Evolutionary conservation across 106 monocot species (phyloP).

Genomic region (Acorus gramineus): DNA sequence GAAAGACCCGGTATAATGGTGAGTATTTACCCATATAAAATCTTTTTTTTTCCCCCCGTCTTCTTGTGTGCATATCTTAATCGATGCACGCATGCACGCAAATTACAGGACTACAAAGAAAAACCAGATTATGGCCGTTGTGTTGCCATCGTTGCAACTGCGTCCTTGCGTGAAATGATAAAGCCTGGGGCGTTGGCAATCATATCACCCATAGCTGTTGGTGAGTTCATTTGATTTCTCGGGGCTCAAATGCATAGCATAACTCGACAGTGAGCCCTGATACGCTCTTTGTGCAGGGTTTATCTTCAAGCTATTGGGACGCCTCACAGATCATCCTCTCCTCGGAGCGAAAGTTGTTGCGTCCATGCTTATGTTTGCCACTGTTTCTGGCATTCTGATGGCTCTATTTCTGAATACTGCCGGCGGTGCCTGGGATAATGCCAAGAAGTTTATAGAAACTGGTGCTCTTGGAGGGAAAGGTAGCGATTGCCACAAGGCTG

Average conservation of each 20-base stretch:
- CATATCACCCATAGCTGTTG: conserved; percentile 70
- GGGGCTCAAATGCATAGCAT: not conserved
- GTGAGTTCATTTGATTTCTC: conserved; percentile 22
- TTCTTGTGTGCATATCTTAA: no score
- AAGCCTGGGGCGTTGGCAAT: conserved; percentile 92
- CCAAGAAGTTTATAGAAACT: conserved; percentile 96
- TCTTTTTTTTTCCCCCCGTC: not conserved
- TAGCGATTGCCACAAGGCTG: conserved; percentile 92
- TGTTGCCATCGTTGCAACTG: conserved; percentile 97
- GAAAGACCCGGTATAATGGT: conserved; percentile 99
- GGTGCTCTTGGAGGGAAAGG: conserved; percentile 98
- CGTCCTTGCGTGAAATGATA: conserved; percentile 95
- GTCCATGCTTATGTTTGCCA: conserved; percentile 97
- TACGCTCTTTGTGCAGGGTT: conserved; percentile 38
- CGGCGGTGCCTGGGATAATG: conserved; percentile 99
- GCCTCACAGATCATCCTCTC: conserved; percentile 63
- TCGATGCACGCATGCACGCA: not conserved
- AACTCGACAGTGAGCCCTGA: no score
- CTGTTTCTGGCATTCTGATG: conserved; percentile 93
- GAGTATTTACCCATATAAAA: conserved; percentile 11
- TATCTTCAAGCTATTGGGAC: conserved; percentile 76
- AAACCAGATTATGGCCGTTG: conserved; percentile 96
- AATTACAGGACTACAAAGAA: conserved; percentile 80
- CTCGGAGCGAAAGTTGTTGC: conserved; percentile 98
- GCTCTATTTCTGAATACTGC: conserved; percentile 95